phyloP scores from a whole-genome alignment of 352 stramenopile species.

The Peronospora farinosa region DNA sequence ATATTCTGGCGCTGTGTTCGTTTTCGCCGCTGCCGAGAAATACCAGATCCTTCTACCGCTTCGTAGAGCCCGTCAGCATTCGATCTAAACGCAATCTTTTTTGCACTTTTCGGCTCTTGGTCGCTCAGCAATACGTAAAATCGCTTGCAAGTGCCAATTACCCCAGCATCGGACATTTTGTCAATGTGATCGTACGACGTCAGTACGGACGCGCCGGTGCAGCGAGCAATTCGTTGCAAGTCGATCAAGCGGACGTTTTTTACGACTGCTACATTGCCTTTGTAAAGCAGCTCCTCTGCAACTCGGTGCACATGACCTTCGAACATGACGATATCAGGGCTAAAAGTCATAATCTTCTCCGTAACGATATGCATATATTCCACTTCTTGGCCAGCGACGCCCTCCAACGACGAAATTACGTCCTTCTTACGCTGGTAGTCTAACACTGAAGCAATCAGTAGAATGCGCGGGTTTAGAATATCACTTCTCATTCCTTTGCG shows the following conservation, averaged over 20 bases:
- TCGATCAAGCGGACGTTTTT: slow-evolving; percentile 81
- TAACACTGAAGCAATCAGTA: slow-evolving; percentile 76
- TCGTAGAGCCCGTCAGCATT: slow-evolving; percentile 22
- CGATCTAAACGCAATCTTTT: slow-evolving; percentile 39
- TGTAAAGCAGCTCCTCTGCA: slow-evolving; percentile 73
- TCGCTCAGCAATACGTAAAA: slow-evolving; percentile 83
- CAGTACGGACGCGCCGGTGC: slow-evolving; percentile 66
- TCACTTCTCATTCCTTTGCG: slow-evolving; percentile 80
- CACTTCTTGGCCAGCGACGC: slow-evolving; percentile 75
- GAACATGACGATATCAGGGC: slow-evolving; percentile 83
- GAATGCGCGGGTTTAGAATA: slow-evolving; percentile 70
- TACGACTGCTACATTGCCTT: slow-evolving; percentile 70
- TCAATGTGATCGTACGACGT: slow-evolving; percentile 85
- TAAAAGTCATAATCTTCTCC: slow-evolving; percentile 82
- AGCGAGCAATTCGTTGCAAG: slow-evolving; percentile 71
- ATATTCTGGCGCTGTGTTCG: slow-evolving; percentile 76
- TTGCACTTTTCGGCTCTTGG: slow-evolving; percentile 65
- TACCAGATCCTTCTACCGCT: slow-evolving; percentile 11
- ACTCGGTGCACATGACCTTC: slow-evolving; percentile 79
- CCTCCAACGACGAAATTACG: slow-evolving; percentile 74
- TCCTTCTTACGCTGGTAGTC: slow-evolving; percentile 85
- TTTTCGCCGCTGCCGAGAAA: slow-evolving; percentile 34
- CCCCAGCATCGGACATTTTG: slow-evolving; percentile 71
- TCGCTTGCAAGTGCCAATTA: slow-evolving; percentile 75
- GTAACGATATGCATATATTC: slow-evolving; percentile 89